These are phyloP conservation scores for Quercus suber DNA, from an alignment of 306 rosid genomes.

Conservation along the genomic window DNA sequence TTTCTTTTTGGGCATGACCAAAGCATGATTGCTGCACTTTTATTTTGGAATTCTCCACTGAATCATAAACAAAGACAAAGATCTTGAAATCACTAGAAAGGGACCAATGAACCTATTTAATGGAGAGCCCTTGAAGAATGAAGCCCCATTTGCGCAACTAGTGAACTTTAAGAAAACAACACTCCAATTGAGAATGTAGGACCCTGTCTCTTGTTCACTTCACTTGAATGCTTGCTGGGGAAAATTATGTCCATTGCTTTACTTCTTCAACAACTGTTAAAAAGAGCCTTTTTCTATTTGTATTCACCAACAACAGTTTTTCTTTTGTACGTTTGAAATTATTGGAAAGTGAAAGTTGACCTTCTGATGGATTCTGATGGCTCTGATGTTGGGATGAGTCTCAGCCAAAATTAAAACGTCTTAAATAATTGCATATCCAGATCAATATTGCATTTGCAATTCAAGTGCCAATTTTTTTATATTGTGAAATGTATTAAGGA, in stretches of 20 bases:
- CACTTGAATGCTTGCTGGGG: constrained; percentile 15
- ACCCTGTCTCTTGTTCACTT: constrained; percentile 17
- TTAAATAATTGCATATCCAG: background rate
- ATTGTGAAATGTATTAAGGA: background rate
- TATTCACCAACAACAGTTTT: constrained; percentile 13
- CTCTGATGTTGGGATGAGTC: background rate
- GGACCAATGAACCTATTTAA: constrained; percentile 17
- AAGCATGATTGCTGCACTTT: background rate
- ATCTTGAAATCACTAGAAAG: constrained; percentile 41
- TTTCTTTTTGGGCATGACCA: background rate
- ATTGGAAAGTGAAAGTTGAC: constrained; percentile 16
- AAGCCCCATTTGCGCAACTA: constrained; percentile 10
- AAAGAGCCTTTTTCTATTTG: background rate
- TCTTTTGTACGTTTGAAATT: constrained; percentile 26
- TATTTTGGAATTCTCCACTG: constrained; percentile 29
- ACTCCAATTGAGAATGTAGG: constrained; percentile 25
- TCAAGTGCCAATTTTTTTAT: background rate
- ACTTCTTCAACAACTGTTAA: background rate
- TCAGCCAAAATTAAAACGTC: background rate
- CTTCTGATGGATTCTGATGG: background rate
- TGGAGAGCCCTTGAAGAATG: background rate
- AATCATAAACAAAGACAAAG: constrained; percentile 37
- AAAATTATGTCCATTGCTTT: constrained; percentile 11
- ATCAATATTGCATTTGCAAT: background rate
- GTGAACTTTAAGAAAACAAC: constrained; percentile 15